Evolutionary conservation across 2,329 filamentous ascomycete species (phyloP).

Genomic region (Chaetomium strumarium): DNA sequence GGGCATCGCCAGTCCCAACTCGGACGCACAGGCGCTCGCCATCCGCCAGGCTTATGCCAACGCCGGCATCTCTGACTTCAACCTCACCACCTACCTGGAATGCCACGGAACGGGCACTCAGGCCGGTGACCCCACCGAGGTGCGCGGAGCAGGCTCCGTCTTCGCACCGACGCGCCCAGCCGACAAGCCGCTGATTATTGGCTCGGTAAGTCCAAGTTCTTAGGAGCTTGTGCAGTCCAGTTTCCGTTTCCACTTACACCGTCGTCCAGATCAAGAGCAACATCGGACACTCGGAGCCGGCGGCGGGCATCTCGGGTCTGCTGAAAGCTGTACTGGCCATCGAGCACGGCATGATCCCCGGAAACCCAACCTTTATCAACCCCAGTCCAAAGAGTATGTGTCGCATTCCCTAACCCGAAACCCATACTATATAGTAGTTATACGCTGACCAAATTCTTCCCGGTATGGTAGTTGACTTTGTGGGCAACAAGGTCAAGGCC

Average conservation of each 20-base stretch:
- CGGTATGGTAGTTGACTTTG: constrained; percentile 5
- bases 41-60: constrained; percentile 31
- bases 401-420: too few relatives aligned
- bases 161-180: constrained; percentile 18
- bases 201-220: constrained; percentile 13
- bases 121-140: constrained; percentile 37
- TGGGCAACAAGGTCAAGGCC: constrained; percentile 15
- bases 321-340: constrained; percentile 31
- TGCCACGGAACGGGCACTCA: constrained; percentile 39
- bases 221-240: too few relatives aligned
- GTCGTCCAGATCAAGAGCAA: constrained; percentile 27
- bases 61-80: constrained; percentile 19
- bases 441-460: too few relatives aligned
- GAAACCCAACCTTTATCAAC: constrained; percentile 21
- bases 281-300: constrained; percentile 29
- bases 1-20: constrained; percentile 39
- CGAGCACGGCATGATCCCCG: constrained; percentile 28
- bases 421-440: too few relatives aligned
- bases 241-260: too few relatives aligned
- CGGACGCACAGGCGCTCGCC: constrained; percentile 28
- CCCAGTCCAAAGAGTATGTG: constrained; percentile 17
- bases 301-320: constrained; percentile 23
- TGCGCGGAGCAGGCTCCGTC: constrained; percentile 27
- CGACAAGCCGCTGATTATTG: constrained; percentile 21
- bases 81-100: constrained; percentile 27